Evolutionary conservation across 768 basidiomycete genomes (phyloP).

Genomic region (Serendipita sp.): DNA sequence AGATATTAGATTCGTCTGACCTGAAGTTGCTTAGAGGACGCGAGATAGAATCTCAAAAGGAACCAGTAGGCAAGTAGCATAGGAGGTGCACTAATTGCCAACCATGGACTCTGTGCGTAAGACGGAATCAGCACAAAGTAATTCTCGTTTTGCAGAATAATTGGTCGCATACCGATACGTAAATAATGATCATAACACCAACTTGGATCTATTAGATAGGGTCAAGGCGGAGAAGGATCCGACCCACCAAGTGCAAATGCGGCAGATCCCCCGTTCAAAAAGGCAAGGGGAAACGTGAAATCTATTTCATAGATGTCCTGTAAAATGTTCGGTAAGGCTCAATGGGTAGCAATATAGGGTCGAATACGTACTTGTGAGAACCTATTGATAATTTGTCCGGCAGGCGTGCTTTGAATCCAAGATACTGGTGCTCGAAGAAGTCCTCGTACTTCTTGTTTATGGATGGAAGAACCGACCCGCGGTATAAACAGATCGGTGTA

Average conservation of each 20-base stretch:
- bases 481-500: not conserved
- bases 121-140: too few species aligned
- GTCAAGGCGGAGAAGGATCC: not conserved
- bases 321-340: not conserved
- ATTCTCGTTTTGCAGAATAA: not conserved
- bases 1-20: not conserved
- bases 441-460: not conserved
- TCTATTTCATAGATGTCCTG: slow-evolving; percentile 4
- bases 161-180: not conserved
- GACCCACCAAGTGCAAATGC: not conserved
- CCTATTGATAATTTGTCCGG: slow-evolving; percentile 1
- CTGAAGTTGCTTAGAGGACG: not conserved
- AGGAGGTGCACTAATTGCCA: slow-evolving; percentile 1
- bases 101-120: slow-evolving; percentile 6
- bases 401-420: not conserved
- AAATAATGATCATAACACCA: slow-evolving; percentile 6
- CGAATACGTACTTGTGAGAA: not conserved
- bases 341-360: not conserved
- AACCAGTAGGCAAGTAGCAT: slow-evolving; percentile 5
- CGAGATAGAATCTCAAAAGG: slow-evolving; percentile 8
- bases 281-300: slow-evolving; percentile 2
- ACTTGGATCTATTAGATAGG: not conserved
- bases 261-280: not conserved
- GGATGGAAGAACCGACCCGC: not conserved
- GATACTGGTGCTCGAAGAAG: not conserved